Base-by-base conservation (phyloP, 371 early-diverging fungal species). In the Circinella minor region DNA sequence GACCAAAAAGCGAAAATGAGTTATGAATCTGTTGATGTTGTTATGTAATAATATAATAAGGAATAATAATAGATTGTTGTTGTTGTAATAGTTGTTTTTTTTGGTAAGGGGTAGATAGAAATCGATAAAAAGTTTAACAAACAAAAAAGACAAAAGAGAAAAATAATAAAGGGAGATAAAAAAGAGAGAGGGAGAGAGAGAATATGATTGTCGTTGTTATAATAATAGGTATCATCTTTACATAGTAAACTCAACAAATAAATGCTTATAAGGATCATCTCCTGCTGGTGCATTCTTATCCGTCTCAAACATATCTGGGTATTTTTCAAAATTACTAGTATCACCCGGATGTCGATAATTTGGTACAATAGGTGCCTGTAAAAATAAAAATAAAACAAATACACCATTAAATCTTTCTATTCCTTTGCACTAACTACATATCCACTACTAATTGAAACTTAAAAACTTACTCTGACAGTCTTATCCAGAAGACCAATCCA, bases 311-410 rank as follows among this genome's bases (percentile, higher is more conserved):
- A 89, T 90, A 75, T 95, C 98, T 10, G 94, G 94, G 79, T 98
- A 98, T 71, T 88, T 84, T 81, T 98, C 98, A 89, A 97, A 98
- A 82, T 98, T 96, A 76, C 95, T 92, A 11, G 98, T 92, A 77
- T 99, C 99, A 61, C 98, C 98, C 34, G 93, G 95, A 67, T 92
- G 91, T 64, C 86, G 87, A 67, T 94, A 89, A 57, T 90, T 89
- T 18, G 98, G 99, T 57, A 95, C 83, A 81, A 96, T 94, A 10
- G 99, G 99, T 51, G 99, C 94, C 69, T 77, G 27, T 27, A 68
- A 48, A 9, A 17, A 47, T 39, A n/a, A 8, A 37, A 43, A 18
- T 11, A 18, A 60, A 36, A n/a, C 9, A 36, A 27, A 27, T 27
- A 27, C 27, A 27, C 27, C 27, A 27, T 27, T 27, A 27, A 27